Percentiles rank a stretch among this genome's conserved stretches.
Conservation (phyloP, 805 yeast species). For the Kuraishia hungarica region DNA sequence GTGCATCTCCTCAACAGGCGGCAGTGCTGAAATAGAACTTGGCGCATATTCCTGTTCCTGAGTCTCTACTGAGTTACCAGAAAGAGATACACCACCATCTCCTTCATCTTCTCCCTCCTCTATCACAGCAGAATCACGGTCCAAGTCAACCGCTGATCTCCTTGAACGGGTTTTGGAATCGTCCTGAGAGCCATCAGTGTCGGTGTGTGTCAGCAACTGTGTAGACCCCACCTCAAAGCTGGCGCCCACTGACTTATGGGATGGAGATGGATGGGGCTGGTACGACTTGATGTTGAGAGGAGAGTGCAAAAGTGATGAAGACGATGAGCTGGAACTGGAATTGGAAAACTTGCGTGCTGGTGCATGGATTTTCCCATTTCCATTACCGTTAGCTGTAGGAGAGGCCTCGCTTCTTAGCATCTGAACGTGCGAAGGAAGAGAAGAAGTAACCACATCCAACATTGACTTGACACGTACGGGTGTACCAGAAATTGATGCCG, state of each 20-base stretch:
- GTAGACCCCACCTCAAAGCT: not conserved
- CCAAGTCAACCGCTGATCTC: not conserved
- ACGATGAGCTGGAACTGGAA: not conserved
- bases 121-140: not conserved
- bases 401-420: not conserved
- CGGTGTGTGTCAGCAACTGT: not conserved
- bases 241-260: not conserved
- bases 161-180: not conserved
- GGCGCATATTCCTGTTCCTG: not conserved
- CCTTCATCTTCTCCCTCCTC: not conserved
- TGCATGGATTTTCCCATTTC: not conserved
- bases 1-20: not conserved
- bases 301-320: not conserved
- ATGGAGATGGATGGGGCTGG: not conserved
- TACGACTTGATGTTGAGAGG: not conserved
- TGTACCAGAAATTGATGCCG: not conserved
- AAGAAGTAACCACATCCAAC: conserved; percentile 1
- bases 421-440: not conserved
- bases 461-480: conserved; percentile 2
- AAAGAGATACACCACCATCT: not conserved
- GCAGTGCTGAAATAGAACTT: not conserved
- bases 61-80: not conserved
- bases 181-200: not conserved
- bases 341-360: not conserved
- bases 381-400: not conserved